A percentile compares a stretch with the other conserved stretches of the same genome.
Conservation (phyloP, 805 yeast genomes). For the Kregervanrija delftensis region DNA sequence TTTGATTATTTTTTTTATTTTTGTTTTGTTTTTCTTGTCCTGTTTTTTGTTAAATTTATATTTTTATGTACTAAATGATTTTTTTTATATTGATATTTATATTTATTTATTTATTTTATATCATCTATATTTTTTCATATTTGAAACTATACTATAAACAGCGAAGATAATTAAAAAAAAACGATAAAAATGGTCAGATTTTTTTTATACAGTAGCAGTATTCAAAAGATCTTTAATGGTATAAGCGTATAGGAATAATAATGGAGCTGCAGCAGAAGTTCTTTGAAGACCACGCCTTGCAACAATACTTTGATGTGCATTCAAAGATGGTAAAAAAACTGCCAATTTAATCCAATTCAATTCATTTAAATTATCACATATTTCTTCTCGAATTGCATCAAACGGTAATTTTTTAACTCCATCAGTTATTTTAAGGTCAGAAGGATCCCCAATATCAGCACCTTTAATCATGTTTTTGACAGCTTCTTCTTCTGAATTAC, state of each 20-base stretch:
- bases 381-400: slow-evolving; percentile 21
- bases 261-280: slow-evolving; percentile 44
- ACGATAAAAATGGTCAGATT: not conserved
- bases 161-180: too few relatives aligned
- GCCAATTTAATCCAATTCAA: slow-evolving; percentile 76
- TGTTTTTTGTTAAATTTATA: not conserved
- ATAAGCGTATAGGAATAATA: slow-evolving; percentile 41
- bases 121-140: too few relatives aligned
- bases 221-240: slow-evolving; percentile 12
- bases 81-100: not conserved
- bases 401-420: slow-evolving; percentile 20
- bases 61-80: not conserved
- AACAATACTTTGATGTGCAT: slow-evolving; percentile 84
- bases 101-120: not conserved
- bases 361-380: slow-evolving; percentile 49
- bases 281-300: slow-evolving; percentile 62
- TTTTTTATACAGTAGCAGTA: not conserved
- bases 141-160: too few relatives aligned
- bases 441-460: slow-evolving; percentile 4
- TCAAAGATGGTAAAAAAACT: slow-evolving; percentile 60
- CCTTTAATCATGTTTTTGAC: slow-evolving; percentile 1
- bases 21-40: not conserved
- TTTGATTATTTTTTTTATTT: not conserved
- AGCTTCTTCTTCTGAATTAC: slow-evolving; percentile 4
- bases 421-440: slow-evolving; percentile 7